Evolutionary conservation across 352 stramenopile genomes (phyloP).

Genomic region (Pythium phragmiticola): DNA sequence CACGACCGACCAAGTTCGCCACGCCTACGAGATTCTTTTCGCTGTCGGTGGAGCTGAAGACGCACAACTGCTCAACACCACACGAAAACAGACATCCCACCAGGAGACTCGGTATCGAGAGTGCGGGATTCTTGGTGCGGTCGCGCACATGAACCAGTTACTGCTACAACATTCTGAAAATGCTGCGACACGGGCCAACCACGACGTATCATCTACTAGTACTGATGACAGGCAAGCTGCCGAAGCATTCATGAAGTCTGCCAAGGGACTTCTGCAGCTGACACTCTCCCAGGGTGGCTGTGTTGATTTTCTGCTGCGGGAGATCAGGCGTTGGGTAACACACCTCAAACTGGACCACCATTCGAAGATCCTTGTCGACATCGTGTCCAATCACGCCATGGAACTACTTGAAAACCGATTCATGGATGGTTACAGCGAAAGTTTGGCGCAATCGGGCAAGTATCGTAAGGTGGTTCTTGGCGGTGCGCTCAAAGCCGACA

Average conservation of each 20-base stretch:
- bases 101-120: constrained; percentile 50
- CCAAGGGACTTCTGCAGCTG: constrained; percentile 35
- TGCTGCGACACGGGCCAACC: neutral
- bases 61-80: constrained; percentile 45
- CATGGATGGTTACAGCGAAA: constrained; percentile 42
- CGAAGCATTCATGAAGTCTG: constrained; percentile 23
- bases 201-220: neutral
- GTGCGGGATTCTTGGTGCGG: constrained; percentile 48
- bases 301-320: constrained; percentile 44
- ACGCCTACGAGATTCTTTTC: constrained; percentile 60
- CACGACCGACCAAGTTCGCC: constrained; percentile 34
- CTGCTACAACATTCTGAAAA: constrained; percentile 32
- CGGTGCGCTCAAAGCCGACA: constrained; percentile 38
- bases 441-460: constrained; percentile 19
- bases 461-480: constrained; percentile 38
- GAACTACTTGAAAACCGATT: constrained; percentile 43
- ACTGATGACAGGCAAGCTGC: constrained; percentile 9
- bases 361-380: constrained; percentile 28
- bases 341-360: constrained; percentile 26
- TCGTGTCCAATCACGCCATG: constrained; percentile 46
- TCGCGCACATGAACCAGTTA: constrained; percentile 36
- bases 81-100: constrained; percentile 56
- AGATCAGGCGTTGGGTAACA: constrained; percentile 37
- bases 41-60: constrained; percentile 44
- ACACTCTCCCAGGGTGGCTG: constrained; percentile 32